These are phyloP conservation scores for Amylocarpus encephaloides DNA, from an alignment of 2,329 filamentous ascomycete genomes.

Conservation along the genomic window DNA sequence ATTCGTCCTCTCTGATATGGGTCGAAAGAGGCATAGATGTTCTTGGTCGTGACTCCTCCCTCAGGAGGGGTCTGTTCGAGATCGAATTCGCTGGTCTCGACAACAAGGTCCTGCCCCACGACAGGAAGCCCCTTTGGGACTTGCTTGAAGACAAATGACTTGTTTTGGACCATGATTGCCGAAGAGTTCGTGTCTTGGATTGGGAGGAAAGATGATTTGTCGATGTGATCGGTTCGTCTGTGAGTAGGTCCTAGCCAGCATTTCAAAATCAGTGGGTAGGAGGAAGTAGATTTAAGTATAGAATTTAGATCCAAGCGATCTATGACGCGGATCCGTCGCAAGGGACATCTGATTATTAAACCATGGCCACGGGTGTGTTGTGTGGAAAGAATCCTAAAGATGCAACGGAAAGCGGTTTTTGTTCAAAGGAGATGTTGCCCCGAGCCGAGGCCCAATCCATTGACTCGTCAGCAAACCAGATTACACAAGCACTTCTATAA, in stretches of 20 bases:
- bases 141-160: slow-evolving; percentile 67
- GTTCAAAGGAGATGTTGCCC: background rate
- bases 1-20: slow-evolving; percentile 79
- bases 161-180: slow-evolving; percentile 52
- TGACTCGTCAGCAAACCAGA: background rate
- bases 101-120: slow-evolving; percentile 60
- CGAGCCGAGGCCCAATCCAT: background rate
- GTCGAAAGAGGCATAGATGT: slow-evolving; percentile 70
- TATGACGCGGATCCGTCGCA: background rate
- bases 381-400: too few relatives aligned
- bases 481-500: too few relatives aligned
- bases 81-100: slow-evolving; percentile 65
- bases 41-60: slow-evolving; percentile 63
- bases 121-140: slow-evolving; percentile 61
- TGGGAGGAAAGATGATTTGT: background rate
- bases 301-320: background rate
- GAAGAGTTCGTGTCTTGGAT: background rate
- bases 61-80: slow-evolving; percentile 51
- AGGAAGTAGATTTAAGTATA: background rate
- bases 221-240: background rate
- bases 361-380: background rate
- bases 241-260: background rate
- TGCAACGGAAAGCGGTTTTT: too few relatives aligned
- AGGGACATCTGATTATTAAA: background rate
- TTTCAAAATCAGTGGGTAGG: background rate